Evolutionary conservation across 192 early-diverging fungal species (phyloP).

Genomic region (Dispira parvispora): DNA sequence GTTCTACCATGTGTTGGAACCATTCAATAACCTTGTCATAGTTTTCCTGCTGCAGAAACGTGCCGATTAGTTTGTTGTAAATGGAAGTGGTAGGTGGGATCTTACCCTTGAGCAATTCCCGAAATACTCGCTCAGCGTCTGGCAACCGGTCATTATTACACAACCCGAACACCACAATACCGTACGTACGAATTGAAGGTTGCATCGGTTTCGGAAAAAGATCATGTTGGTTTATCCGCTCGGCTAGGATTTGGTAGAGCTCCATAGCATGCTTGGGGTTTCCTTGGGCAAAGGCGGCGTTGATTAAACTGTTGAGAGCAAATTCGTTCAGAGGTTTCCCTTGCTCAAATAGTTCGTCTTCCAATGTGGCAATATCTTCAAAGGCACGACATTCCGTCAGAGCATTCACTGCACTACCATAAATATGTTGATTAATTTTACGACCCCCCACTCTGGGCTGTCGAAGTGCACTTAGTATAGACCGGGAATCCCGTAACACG

Average conservation of each 20-base stretch:
- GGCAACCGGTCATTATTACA: background rate
- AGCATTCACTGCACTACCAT: background rate
- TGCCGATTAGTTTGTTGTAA: background rate
- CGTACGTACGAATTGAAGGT: background rate
- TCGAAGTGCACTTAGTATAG: background rate
- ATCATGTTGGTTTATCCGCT: background rate
- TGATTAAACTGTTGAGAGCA: background rate
- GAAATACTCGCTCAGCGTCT: background rate
- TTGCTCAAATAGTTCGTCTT: background rate
- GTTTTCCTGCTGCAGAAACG: background rate
- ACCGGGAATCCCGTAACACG: background rate
- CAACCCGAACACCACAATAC: background rate
- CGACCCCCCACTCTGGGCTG: no score
- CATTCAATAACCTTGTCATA: background rate
- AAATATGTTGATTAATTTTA: no score
- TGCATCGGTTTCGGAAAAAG: background rate
- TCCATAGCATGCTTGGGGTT: background rate
- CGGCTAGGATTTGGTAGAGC: background rate
- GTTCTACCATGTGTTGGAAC: slow-evolving; percentile 9
- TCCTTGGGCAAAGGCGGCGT: background rate
- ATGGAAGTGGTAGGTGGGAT: background rate
- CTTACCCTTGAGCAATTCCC: background rate
- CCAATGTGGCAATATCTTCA: background rate
- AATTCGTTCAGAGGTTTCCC: no score
- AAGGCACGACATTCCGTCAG: background rate